Evolutionary conservation across 768 basidiomycete genomes (phyloP).

Genomic region (Termitomyces sp.): DNA sequence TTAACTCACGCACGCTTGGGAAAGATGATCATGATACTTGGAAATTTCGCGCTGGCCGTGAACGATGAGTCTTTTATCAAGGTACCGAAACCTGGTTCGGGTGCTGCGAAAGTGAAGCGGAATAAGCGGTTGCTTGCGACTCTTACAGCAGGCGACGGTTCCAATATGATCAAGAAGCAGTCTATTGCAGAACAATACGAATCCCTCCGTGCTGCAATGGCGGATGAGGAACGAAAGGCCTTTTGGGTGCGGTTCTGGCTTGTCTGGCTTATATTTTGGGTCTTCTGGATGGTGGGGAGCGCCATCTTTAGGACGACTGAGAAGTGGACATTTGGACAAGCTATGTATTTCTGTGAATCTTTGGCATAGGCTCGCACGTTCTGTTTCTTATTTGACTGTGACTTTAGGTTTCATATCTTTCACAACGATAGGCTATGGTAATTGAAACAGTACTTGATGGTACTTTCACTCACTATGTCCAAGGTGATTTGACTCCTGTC

Average conservation of each 20-base stretch:
- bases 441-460: not conserved
- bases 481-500: slow-evolving; percentile 56
- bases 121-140: not conserved
- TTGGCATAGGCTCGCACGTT: not conserved
- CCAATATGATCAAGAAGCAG: not conserved
- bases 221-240: slow-evolving; percentile 47
- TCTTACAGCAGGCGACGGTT: not conserved
- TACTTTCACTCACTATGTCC: not conserved
- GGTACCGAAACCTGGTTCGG: slow-evolving; percentile 7
- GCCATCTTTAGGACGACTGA: slow-evolving; percentile 68
- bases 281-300: slow-evolving; percentile 81
- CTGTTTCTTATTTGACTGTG: not conserved
- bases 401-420: slow-evolving; percentile 63
- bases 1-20: slow-evolving; percentile 56
- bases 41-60: slow-evolving; percentile 43
- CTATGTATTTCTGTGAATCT: slow-evolving; percentile 69
- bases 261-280: slow-evolving; percentile 56
- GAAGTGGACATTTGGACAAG: slow-evolving; percentile 55
- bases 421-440: slow-evolving; percentile 68
- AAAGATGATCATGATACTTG: slow-evolving; percentile 51
- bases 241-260: slow-evolving; percentile 51
- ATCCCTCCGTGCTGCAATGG: slow-evolving; percentile 23
- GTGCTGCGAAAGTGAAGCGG: not conserved
- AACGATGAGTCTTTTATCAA: slow-evolving; percentile 11
- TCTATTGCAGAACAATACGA: slow-evolving; percentile 26